phyloP scores from a whole-genome alignment of 768 basidiomycete species.

The Mycena leptocephala region DNA sequence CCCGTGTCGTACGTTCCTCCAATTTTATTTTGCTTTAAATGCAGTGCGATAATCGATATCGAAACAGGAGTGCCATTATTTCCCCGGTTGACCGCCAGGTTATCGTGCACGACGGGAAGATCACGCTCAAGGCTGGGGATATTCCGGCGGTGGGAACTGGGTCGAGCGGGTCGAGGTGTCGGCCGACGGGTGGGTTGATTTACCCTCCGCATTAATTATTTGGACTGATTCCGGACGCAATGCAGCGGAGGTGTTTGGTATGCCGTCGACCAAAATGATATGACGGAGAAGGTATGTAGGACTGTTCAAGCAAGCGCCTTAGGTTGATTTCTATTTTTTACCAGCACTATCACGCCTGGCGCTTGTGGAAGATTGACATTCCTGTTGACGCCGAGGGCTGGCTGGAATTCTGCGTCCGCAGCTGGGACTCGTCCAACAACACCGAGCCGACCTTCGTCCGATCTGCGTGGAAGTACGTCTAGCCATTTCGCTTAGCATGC shows the following conservation, averaged over 20 bases:
- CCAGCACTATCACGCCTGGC: slow-evolving; percentile 70
- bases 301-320: neutral
- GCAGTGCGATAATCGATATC: neutral
- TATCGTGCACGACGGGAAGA: slow-evolving; percentile 64
- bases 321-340: neutral
- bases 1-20: slow-evolving; percentile 67
- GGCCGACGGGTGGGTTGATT: slow-evolving; percentile 56
- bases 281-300: slow-evolving; percentile 63
- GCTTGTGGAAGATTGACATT: slow-evolving; percentile 67
- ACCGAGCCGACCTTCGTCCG: slow-evolving; percentile 71
- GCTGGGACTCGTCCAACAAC: slow-evolving; percentile 74
- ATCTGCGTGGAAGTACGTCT: slow-evolving; percentile 68
- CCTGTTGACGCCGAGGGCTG: slow-evolving; percentile 72
- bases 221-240: neutral
- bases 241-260: slow-evolving; percentile 68
- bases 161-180: slow-evolving; percentile 72
- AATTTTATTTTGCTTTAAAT: neutral
- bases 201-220: too few relatives aligned
- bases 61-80: slow-evolving; percentile 65
- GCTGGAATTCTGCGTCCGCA: slow-evolving; percentile 70
- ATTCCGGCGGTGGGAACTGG: slow-evolving; percentile 68
- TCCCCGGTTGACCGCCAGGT: slow-evolving; percentile 61
- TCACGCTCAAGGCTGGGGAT: slow-evolving; percentile 62
- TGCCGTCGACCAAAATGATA: slow-evolving; percentile 59
- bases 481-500: neutral